Base-by-base conservation (phyloP, 1,284 basidiomycete species). In the Pseudozyma pruni region DNA sequence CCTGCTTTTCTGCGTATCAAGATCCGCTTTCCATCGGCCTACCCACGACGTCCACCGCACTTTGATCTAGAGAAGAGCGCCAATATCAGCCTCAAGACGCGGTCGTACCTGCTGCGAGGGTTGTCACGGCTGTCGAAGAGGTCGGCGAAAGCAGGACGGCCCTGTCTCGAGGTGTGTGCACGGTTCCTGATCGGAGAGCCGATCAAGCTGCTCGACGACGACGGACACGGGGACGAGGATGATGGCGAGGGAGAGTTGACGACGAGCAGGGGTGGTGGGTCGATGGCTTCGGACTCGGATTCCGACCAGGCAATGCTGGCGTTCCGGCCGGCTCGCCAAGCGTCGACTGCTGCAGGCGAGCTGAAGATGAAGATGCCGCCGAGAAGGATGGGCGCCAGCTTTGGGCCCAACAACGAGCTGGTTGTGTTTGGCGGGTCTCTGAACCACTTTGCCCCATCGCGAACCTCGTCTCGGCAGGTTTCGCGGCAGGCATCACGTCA, bases 31-130 rank as follows among this genome's bases (percentile, higher is more conserved):
- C 78, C 80, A 3, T n/a, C 47, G 0, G 31, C 32, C 19, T 82
- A 82, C 40, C 80, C 80, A 2, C 49, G 44, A 32, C 42, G 66
- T 22, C 47, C 75, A 31, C 76, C 78, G 17, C 52, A 62, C 11
- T 78, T 76, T 50, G 75, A 82, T 16, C 70, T 82, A 14, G 80
- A 82, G 33, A 72, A 70, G 48, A 78, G 72, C 43, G 70, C 73
- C 32, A 74, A 56, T 20, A 74, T 82, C 45, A 68, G 73, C 1
- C 60, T 76, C 52, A 74, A 73, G 52, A 78, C 75, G 22, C 70
- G 79, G 13, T 68, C 78, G 0, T 75, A 76, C 33, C 57, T 82
- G 29, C 62, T 79, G 46, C 61, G 67, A 1, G 60, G 61, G 1
- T 27, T 75, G 35, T 34, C 56, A 20, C 39, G 72, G 11, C 49